Percentiles rank a stretch among this genome's conserved stretches.
These are phyloP conservation scores for Hyphochytrium catenoides DNA, from an alignment of 352 stramenopile species.

Conservation along the genomic window DNA sequence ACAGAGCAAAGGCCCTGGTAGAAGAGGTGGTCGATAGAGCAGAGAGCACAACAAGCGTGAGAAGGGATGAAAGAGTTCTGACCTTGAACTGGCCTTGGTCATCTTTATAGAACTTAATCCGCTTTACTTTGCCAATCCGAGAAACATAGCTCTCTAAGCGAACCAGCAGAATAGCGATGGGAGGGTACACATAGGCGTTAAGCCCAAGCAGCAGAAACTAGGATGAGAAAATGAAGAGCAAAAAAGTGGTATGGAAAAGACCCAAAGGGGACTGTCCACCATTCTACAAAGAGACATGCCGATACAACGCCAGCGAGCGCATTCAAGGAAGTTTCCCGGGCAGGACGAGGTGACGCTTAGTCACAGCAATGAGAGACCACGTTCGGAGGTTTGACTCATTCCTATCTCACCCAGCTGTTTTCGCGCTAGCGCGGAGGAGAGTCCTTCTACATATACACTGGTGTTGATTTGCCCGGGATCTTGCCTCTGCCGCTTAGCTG, in stretches of 20 bases:
- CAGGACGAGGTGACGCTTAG: not conserved
- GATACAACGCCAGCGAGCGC: not conserved
- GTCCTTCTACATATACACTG: constrained; percentile 45
- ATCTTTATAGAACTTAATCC: constrained; percentile 62
- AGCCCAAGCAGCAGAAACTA: too few species aligned
- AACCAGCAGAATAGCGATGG: not conserved
- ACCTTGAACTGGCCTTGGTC: constrained; percentile 42
- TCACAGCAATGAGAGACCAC: not conserved
- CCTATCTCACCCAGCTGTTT: constrained; percentile 37
- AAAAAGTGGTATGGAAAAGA: not conserved
- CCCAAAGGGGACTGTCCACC: not conserved
- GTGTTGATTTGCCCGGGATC: too few species aligned
- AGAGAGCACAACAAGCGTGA: too few species aligned
- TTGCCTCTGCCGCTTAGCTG: too few species aligned
- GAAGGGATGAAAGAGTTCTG: too few species aligned
- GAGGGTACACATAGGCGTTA: too few species aligned
- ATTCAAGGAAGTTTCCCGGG: not conserved
- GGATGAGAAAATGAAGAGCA: too few species aligned
- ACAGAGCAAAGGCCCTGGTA: too few species aligned
- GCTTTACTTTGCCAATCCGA: constrained; percentile 46
- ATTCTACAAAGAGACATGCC: not conserved
- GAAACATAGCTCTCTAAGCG: constrained; percentile 28
- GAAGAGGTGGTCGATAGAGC: too few species aligned
- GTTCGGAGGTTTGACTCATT: not conserved
- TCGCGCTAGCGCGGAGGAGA: constrained; percentile 50